A percentile compares a stretch with the other conserved stretches of the same genome.
Evolutionary conservation across 768 basidiomycete species (phyloP).

Genomic region (Hemileccinum impolitum): DNA sequence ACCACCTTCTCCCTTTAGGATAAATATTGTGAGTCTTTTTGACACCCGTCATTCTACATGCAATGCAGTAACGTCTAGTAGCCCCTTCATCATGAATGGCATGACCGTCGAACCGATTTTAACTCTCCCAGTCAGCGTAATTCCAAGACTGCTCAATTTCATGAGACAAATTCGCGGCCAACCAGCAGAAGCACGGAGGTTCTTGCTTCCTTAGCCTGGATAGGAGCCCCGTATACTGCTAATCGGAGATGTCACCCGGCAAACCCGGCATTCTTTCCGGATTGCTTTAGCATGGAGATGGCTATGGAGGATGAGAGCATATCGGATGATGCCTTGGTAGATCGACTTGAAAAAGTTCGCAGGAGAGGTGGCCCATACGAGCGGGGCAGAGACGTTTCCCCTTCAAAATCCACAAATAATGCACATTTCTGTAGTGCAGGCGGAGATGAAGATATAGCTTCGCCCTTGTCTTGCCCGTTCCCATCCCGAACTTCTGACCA

Average conservation of each 20-base stretch:
- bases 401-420: not conserved
- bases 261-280: not conserved
- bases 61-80: constrained; percentile 15
- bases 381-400: not conserved
- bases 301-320: constrained; percentile 49
- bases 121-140: not conserved
- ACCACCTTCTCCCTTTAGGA: constrained; percentile 23
- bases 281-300: constrained; percentile 35
- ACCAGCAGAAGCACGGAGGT: constrained; percentile 21
- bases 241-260: not conserved
- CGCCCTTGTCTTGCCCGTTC: not conserved
- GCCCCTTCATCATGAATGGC: constrained; percentile 32
- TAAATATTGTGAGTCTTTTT: constrained; percentile 24
- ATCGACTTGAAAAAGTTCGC: constrained; percentile 45
- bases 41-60: not conserved
- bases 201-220: constrained; percentile 35
- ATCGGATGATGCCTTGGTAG: constrained; percentile 48
- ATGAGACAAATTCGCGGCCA: constrained; percentile 4
- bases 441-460: not conserved
- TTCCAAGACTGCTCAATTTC: not conserved
- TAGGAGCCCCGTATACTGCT: constrained; percentile 13
- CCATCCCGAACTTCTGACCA: not conserved
- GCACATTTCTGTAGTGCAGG: not conserved
- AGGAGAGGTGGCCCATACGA: constrained; percentile 13
- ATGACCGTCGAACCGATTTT: constrained; percentile 23